Evolutionary conservation across 495 filamentous ascomycete genomes (phyloP).

Genomic region (Cenococcum geophilum): DNA sequence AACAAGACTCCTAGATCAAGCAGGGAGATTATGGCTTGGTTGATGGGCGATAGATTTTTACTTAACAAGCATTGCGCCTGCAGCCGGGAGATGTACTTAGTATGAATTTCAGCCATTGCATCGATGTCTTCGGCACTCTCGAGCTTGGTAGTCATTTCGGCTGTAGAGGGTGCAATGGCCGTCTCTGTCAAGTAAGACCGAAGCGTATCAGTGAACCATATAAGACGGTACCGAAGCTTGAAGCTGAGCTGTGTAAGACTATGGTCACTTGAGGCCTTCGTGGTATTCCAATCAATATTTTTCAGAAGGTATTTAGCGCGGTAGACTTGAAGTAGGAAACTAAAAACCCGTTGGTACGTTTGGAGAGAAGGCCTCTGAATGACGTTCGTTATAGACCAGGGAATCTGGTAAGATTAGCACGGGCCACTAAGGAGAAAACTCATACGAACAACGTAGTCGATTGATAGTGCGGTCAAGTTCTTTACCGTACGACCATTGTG

Average conservation of each 20-base stretch:
- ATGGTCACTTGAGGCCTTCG: slow-evolving; percentile 23
- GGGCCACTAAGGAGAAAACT: neutral
- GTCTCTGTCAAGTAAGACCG: slow-evolving; percentile 68
- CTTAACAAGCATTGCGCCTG: slow-evolving; percentile 63
- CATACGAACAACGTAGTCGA: slow-evolving; percentile 30
- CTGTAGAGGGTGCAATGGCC: slow-evolving; percentile 56
- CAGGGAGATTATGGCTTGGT: slow-evolving; percentile 33
- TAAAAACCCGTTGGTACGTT: slow-evolving; percentile 64
- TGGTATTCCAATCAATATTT: slow-evolving; percentile 45
- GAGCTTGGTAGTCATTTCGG: slow-evolving; percentile 50
- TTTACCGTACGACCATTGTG: slow-evolving; percentile 41
- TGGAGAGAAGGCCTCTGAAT: slow-evolving; percentile 55
- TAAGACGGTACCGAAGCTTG: slow-evolving; percentile 61
- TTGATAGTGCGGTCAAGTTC: slow-evolving; percentile 18
- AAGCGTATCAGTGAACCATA: slow-evolving; percentile 73
- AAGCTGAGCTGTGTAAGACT: slow-evolving; percentile 48
- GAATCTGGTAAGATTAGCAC: slow-evolving; percentile 41
- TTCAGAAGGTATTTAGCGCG: slow-evolving; percentile 65
- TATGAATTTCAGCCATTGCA: slow-evolving; percentile 68
- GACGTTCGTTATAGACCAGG: slow-evolving; percentile 85
- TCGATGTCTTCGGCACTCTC: slow-evolving; percentile 66
- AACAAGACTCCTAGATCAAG: slow-evolving; percentile 50
- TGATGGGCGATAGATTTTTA: slow-evolving; percentile 33
- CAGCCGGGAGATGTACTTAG: slow-evolving; percentile 53
- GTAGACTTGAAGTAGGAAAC: slow-evolving; percentile 69